Percentiles rank a stretch among this genome's conserved stretches.
These are phyloP conservation scores for Solidago caesia DNA, from an alignment of 129 eudicot genomes.

Conservation along the genomic window DNA sequence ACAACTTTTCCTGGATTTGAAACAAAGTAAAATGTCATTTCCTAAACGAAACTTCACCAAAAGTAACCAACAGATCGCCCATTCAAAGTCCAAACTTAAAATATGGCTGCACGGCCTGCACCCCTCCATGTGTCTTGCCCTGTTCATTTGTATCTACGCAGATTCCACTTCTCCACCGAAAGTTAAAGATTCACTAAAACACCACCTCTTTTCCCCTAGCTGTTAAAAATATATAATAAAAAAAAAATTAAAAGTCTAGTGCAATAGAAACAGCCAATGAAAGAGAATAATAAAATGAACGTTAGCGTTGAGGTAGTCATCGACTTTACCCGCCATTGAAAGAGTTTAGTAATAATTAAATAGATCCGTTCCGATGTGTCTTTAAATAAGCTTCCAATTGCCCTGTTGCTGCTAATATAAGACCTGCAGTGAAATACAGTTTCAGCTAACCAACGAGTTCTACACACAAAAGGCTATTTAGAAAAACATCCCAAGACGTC, in stretches of 20 bases:
- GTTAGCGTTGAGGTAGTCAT: background rate
- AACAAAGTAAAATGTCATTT: constrained; percentile 22
- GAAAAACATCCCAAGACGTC: background rate
- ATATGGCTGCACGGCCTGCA: constrained; percentile 14
- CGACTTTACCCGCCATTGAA: constrained; percentile 19
- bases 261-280: background rate
- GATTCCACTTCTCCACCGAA: constrained; percentile 23
- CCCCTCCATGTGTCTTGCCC: constrained; percentile 6
- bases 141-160: constrained; percentile 13
- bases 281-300: background rate
- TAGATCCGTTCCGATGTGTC: constrained; percentile 65
- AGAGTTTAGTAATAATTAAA: constrained; percentile 21
- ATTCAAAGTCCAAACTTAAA: constrained; percentile 21
- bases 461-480: background rate
- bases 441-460: constrained; percentile 6
- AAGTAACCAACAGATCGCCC: constrained; percentile 15
- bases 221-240: constrained; percentile 10
- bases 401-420: constrained; percentile 86
- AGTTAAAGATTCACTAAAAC: constrained; percentile 12
- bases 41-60: constrained; percentile 19
- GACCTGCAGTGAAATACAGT: constrained; percentile 52
- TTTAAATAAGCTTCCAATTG: constrained; percentile 56
- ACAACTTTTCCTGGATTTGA: constrained; percentile 23
- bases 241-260: background rate
- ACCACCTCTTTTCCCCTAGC: background rate